Conservation (phyloP, 1,139 yeast genomes). For the Saccharomycopsis hybrid region DNA sequence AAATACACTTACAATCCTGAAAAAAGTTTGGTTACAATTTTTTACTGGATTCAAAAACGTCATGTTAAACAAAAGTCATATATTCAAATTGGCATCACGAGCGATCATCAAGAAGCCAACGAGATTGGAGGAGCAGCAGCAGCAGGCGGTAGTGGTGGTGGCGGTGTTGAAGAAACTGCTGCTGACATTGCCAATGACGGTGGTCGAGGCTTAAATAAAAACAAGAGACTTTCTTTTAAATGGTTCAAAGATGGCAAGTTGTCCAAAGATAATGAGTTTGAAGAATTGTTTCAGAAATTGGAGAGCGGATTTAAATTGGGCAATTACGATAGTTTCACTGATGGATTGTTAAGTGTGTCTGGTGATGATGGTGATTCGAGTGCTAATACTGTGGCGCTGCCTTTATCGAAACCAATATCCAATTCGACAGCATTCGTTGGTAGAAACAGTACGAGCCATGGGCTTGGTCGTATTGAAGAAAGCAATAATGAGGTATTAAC, state of each 20-base stretch:
- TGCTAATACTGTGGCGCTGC: background rate
- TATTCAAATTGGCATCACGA: constrained; percentile 38
- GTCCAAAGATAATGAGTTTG: constrained; percentile 7
- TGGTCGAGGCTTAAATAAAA: constrained; percentile 32
- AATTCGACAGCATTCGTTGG: background rate
- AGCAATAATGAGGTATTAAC: background rate
- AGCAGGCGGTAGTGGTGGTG: no score
- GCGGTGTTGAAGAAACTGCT: constrained; percentile 26
- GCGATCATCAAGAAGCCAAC: constrained; percentile 29
- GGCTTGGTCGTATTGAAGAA: no score
- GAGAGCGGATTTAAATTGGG: background rate
- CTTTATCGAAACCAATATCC: no score
- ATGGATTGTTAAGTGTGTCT: background rate
- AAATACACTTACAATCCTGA: constrained; percentile 35
- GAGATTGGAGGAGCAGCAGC: background rate
- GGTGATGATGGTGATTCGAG: background rate
- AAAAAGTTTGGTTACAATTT: constrained; percentile 33
- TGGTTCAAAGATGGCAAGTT: constrained; percentile 40
- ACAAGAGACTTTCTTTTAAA: constrained; percentile 33
- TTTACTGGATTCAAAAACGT: constrained; percentile 35
- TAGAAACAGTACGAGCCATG: background rate
- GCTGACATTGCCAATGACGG: no score
- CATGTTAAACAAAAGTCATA: constrained; percentile 31
- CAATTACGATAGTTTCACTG: background rate
- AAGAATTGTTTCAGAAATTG: constrained; percentile 7